Conservation (phyloP, 495 filamentous ascomycete genomes). For the Amniculicola lignicola region DNA sequence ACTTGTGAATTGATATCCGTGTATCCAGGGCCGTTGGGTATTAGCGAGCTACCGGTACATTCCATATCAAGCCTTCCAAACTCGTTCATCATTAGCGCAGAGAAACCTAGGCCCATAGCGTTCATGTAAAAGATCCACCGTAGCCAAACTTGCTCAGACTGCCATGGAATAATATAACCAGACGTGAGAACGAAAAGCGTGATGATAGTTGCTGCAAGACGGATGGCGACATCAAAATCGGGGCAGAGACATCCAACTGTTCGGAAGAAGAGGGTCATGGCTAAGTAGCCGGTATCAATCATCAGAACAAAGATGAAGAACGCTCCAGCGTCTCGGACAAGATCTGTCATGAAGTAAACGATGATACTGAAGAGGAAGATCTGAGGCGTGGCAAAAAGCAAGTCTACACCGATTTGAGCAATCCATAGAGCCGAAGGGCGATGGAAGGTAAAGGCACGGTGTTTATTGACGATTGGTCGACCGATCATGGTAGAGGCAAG, state of each 20-base stretch:
- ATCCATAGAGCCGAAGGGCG: slow-evolving; percentile 75
- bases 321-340: slow-evolving; percentile 62
- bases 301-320: slow-evolving; percentile 79
- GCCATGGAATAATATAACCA: slow-evolving; percentile 76
- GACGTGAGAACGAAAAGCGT: slow-evolving; percentile 75
- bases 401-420: slow-evolving; percentile 75
- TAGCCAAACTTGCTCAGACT: slow-evolving; percentile 66
- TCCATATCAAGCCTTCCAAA: slow-evolving; percentile 61
- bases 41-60: slow-evolving; percentile 60
- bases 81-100: slow-evolving; percentile 78
- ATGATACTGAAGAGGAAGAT: slow-evolving; percentile 71
- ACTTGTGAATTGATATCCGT: slow-evolving; percentile 65
- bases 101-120: slow-evolving; percentile 69
- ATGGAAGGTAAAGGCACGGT: slow-evolving; percentile 75
- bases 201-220: slow-evolving; percentile 68
- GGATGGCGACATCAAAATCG: slow-evolving; percentile 78
- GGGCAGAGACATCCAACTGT: slow-evolving; percentile 75
- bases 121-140: slow-evolving; percentile 83
- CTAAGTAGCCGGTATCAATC: slow-evolving; percentile 66
- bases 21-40: slow-evolving; percentile 65
- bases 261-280: slow-evolving; percentile 78
- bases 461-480: slow-evolving; percentile 72
- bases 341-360: slow-evolving; percentile 75
- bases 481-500: slow-evolving; percentile 69
- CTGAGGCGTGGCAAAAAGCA: slow-evolving; percentile 62